phyloP scores from a whole-genome alignment of 108 stramenopile species.

The Asterionellopsis glacialis region DNA sequence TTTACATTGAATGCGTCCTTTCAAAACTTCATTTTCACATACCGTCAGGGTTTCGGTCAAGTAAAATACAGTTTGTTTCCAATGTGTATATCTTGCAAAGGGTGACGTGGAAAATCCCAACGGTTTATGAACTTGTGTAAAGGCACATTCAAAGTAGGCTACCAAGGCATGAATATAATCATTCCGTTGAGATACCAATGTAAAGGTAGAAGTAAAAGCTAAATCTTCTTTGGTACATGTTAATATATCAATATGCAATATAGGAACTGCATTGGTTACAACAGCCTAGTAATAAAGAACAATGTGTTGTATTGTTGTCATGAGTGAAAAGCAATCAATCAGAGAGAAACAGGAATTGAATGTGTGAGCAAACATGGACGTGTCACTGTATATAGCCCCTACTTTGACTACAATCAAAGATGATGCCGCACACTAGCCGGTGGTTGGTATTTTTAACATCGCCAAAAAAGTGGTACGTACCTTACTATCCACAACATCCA shows the following conservation, averaged over 20 bases:
- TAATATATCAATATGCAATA: slow-evolving; percentile 87
- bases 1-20: slow-evolving; percentile 54
- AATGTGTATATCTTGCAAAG: slow-evolving; percentile 93
- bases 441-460: too few species aligned
- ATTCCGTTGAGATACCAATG: slow-evolving; percentile 64
- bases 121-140: slow-evolving; percentile 91
- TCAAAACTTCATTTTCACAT: slow-evolving; percentile 59
- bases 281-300: slow-evolving; percentile 40
- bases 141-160: slow-evolving; percentile 94
- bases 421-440: too few species aligned
- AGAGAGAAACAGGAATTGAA: too few species aligned
- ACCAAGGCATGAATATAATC: slow-evolving; percentile 91
- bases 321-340: slow-evolving; percentile 2
- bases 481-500: slow-evolving; percentile 89
- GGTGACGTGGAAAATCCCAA: slow-evolving; percentile 94
- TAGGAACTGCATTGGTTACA: slow-evolving; percentile 70
- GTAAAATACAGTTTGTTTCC: slow-evolving; percentile 95
- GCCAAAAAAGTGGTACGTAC: background rate
- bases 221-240: slow-evolving; percentile 90
- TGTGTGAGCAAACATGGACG: too few species aligned
- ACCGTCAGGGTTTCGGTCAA: slow-evolving; percentile 49
- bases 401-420: too few species aligned
- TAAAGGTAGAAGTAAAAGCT: slow-evolving; percentile 67
- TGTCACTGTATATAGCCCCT: too few species aligned
- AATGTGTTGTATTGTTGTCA: too few species aligned